Evolutionary conservation across 2,329 filamentous ascomycete genomes (phyloP).

Genomic region (Alternaria infectoria): DNA sequence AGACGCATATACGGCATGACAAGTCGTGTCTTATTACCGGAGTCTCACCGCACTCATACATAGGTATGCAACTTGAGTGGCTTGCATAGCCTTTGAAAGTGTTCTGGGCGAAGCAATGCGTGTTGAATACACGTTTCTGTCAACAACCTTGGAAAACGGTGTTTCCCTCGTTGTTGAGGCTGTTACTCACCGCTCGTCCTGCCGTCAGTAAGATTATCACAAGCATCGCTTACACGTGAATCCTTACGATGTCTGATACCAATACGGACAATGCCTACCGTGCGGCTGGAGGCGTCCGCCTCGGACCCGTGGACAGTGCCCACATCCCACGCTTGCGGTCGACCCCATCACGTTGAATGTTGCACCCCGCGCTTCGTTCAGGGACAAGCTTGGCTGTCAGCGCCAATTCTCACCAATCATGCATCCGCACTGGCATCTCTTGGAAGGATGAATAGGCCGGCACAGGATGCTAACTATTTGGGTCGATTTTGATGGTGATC

Average conservation of each 20-base stretch:
- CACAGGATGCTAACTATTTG: neutral
- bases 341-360: neutral
- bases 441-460: neutral
- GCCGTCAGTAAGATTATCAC: neutral
- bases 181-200: neutral
- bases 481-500: slow-evolving; percentile 6
- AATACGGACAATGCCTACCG: neutral
- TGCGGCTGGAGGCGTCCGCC: slow-evolving; percentile 8
- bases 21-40: neutral
- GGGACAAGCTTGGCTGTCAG: neutral
- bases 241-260: neutral
- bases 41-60: neutral
- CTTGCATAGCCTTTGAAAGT: neutral
- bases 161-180: neutral
- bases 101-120: neutral
- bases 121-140: neutral
- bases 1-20: neutral
- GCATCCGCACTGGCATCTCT: neutral
- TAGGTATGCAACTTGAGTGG: neutral
- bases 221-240: neutral
- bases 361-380: slow-evolving; percentile 3
- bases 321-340: neutral
- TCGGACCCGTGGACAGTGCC: too few species aligned
- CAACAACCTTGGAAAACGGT: neutral
- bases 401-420: neutral